Base-by-base conservation (phyloP, 768 basidiomycete genomes). In the Trichaptum fuscoviolaceum region DNA sequence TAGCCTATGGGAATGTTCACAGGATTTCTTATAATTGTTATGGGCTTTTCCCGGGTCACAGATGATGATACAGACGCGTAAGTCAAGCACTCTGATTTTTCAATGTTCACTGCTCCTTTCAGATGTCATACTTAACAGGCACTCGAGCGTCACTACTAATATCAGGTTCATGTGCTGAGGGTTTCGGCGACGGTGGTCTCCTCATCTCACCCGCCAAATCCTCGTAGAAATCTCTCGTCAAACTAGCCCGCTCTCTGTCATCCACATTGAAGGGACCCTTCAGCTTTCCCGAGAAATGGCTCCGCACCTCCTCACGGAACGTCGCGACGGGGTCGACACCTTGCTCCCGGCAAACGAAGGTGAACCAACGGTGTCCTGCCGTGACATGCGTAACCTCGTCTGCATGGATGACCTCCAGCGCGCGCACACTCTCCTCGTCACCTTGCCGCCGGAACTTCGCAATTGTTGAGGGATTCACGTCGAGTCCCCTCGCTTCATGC, bases 331-430 rank as follows among this genome's bases (percentile, higher is more conserved):
- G 88, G 70, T 92, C 88, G 8, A 76, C 73, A 60, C 75, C 82
- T 63, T 85, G 77, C 70, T 80, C 74, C 65, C 78, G 83, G 73
- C 89, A 92, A 6, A 89, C 71, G 88, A 88, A 93, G 9, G 87
- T 88, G 75, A 93, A 92, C 90, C 91, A 93, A 63, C 90, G 80
- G 75, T 92, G 91, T 1, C 92, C 91, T 0, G 89, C 84, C 0
- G 91, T 91, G 35, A 93, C 92, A 73, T 93, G 91, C 57, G 87
- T 89, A 63, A 85, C 90, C 73, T 93, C 92, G 75, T 93, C 92
- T 0, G 84, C 83, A 69, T 93, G 92, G 63, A 93, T 89, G 62
- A 91, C 81, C 71, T 92, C 87, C 75, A 94, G 82, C 30, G 85
- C 84, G 18, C 80, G 75, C 58, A 91, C 89, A 58, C 85, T 90